Conservation (phyloP, 306 rosid species). For the Begonia peltatifolia region DNA sequence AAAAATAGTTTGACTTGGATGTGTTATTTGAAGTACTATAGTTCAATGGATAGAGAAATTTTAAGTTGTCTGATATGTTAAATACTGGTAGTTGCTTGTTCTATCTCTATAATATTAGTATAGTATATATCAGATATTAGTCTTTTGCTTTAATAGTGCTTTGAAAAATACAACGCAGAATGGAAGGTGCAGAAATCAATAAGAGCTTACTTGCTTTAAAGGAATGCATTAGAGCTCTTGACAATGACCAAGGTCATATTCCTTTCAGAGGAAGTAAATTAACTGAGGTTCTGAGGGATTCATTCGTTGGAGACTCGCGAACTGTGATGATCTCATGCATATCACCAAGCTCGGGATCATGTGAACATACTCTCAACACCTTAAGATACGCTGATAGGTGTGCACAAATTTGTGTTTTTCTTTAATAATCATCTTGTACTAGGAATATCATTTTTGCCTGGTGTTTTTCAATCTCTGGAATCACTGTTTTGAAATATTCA, state of each 20-base stretch:
- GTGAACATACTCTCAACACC: slow-evolving; percentile 95
- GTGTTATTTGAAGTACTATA: too few relatives aligned
- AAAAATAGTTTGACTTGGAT: too few relatives aligned
- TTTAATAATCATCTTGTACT: neutral
- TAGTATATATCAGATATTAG: too few relatives aligned
- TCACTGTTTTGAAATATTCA: neutral
- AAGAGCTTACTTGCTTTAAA: slow-evolving; percentile 97
- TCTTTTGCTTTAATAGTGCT: neutral
- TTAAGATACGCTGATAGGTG: slow-evolving; percentile 98
- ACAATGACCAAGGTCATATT: slow-evolving; percentile 96
- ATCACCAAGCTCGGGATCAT: slow-evolving; percentile 95
- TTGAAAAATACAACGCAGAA: slow-evolving; percentile 43
- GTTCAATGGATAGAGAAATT: too few relatives aligned
- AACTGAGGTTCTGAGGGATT: slow-evolving; percentile 97
- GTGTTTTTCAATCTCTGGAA: neutral
- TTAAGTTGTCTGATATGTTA: neutral
- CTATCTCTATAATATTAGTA: neutral
- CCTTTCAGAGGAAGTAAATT: slow-evolving; percentile 98
- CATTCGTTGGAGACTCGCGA: slow-evolving; percentile 91
- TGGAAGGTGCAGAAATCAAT: slow-evolving; percentile 99
- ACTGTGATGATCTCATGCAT: slow-evolving; percentile 99
- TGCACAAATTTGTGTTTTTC: neutral
- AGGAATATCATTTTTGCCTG: neutral
- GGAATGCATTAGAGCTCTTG: slow-evolving; percentile 98
- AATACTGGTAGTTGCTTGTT: neutral